Percentiles rank a stretch among this genome's conserved stretches.
phyloP scores from a whole-genome alignment of 306 rosid species.

The Betula pendula region DNA sequence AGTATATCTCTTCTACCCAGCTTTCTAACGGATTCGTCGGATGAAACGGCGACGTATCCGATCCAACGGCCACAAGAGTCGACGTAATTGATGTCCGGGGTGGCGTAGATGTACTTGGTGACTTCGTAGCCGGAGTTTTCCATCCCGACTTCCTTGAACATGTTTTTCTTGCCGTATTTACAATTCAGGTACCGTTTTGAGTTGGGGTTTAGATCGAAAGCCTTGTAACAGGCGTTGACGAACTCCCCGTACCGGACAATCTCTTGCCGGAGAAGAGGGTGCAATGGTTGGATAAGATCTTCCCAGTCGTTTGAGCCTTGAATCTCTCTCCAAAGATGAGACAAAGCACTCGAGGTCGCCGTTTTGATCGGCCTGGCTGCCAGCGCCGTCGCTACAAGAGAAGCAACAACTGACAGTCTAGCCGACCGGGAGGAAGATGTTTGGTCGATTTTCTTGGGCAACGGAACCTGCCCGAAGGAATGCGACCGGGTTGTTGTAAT shows the following conservation, averaged over 20 bases:
- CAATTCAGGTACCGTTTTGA: slow-evolving; percentile 78
- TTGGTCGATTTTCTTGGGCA: slow-evolving; percentile 31
- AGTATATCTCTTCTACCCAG: slow-evolving; percentile 79
- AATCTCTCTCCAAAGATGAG: slow-evolving; percentile 59
- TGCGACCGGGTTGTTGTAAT: slow-evolving; percentile 36
- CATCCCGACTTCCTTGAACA: slow-evolving; percentile 70
- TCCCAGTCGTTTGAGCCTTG: slow-evolving; percentile 89
- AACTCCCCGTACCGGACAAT: slow-evolving; percentile 79
- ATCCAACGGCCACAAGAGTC: slow-evolving; percentile 73
- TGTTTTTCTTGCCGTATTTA: slow-evolving; percentile 67
- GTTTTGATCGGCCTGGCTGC: neutral
- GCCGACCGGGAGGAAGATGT: neutral
- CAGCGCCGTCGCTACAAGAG: slow-evolving; percentile 21
- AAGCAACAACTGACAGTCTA: slow-evolving; percentile 19
- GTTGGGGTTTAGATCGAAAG: slow-evolving; percentile 73
- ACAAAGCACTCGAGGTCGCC: slow-evolving; percentile 23
- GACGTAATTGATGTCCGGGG: slow-evolving; percentile 58
- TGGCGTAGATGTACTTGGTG: slow-evolving; percentile 86
- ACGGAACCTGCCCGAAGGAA: slow-evolving; percentile 52
- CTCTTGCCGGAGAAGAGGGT: slow-evolving; percentile 78
- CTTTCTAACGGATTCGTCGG: slow-evolving; percentile 40
- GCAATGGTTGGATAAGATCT: slow-evolving; percentile 65
- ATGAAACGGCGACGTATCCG: slow-evolving; percentile 69
- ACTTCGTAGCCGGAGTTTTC: slow-evolving; percentile 62
- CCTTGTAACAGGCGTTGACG: slow-evolving; percentile 72